These are phyloP conservation scores for Fusarium albidum DNA, from an alignment of 2,329 filamentous ascomycete species.

Conservation along the genomic window DNA sequence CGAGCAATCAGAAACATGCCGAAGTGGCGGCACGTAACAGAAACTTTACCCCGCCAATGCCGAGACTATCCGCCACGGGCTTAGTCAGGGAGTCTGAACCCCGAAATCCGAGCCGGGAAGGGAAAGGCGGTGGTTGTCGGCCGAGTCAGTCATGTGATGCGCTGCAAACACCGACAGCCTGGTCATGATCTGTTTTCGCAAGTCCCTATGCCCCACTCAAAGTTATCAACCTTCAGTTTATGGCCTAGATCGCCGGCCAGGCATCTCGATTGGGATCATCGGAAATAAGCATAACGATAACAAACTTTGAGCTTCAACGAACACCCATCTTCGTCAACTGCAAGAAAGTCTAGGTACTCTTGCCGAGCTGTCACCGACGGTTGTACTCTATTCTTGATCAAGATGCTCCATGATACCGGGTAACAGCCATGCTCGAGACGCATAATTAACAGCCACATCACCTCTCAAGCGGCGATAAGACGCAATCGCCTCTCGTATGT, in stretches of 20 bases:
- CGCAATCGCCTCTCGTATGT: conserved; percentile 1
- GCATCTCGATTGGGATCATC: no score
- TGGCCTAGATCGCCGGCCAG: no score
- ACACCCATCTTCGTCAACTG: no score
- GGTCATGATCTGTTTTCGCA: no score
- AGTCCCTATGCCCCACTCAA: no score
- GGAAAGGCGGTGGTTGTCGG: conserved; percentile 18
- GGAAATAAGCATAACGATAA: no score
- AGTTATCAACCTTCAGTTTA: no score
- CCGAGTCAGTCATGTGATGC: neutral
- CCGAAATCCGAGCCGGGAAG: conserved; percentile 17
- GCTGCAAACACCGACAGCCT: no score
- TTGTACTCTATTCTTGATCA: neutral
- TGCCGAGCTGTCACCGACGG: conserved; percentile 21
- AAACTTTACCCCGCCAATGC: conserved; percentile 42
- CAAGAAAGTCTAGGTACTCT: neutral
- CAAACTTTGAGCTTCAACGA: no score
- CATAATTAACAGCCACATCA: neutral
- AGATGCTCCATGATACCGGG: neutral
- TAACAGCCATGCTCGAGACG: neutral
- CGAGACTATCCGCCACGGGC: conserved; percentile 38
- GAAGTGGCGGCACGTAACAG: conserved; percentile 33
- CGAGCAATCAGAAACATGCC: conserved; percentile 18
- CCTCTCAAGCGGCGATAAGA: neutral
- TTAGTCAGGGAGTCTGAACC: conserved; percentile 26